Evolutionary conservation across 2,329 filamentous ascomycete species (phyloP).

Genomic region (Blastomyces emzantsi): DNA sequence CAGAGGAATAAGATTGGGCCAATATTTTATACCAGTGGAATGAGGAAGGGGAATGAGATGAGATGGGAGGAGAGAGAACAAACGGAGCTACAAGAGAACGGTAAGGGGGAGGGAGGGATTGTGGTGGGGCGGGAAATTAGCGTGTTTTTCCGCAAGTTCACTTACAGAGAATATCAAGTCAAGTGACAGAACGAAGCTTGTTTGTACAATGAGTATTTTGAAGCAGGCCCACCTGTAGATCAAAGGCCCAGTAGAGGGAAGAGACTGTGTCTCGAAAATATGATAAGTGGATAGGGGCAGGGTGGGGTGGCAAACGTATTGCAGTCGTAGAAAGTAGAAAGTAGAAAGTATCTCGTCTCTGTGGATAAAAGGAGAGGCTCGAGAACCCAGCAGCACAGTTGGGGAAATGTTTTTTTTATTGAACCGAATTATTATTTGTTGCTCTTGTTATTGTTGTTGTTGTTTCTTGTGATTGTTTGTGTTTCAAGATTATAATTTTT

Average conservation of each 20-base stretch:
- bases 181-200: slow-evolving; percentile 1
- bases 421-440: background rate
- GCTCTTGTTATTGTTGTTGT: background rate
- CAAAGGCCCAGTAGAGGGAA: background rate
- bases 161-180: background rate
- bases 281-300: background rate
- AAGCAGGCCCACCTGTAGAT: background rate
- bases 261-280: slow-evolving; percentile 5
- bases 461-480: background rate
- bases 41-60: background rate
- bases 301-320: background rate
- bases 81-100: background rate
- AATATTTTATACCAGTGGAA: background rate
- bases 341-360: background rate
- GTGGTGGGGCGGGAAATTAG: background rate
- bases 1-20: background rate
- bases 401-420: background rate
- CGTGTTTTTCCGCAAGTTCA: background rate
- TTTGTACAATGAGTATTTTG: background rate
- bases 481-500: background rate
- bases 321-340: too few species aligned
- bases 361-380: slow-evolving; percentile 8
- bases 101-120: background rate
- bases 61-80: background rate
- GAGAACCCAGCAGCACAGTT: slow-evolving; percentile 6